Percentiles rank a stretch among this genome's conserved stretches.
These are phyloP conservation scores for Agrocybe pediades DNA, from an alignment of 768 basidiomycete species.

Conservation along the genomic window DNA sequence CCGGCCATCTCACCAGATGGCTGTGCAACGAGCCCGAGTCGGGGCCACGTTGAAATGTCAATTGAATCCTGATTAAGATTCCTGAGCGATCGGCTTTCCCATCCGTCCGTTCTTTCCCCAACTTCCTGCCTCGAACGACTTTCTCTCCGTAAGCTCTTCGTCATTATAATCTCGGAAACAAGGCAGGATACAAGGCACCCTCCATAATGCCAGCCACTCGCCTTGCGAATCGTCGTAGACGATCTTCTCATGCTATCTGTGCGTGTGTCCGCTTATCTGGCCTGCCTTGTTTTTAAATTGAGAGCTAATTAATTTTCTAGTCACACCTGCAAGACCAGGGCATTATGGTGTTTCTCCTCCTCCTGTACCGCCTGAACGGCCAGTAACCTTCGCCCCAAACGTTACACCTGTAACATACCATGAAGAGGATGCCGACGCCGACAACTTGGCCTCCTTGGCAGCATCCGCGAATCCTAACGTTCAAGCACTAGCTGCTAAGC, in stretches of 20 bases:
- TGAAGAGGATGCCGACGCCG: constrained; percentile 19
- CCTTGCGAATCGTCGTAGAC: constrained; percentile 9
- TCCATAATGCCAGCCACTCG: constrained; percentile 11
- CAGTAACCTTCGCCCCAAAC: constrained; percentile 30
- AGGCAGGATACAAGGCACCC: not conserved
- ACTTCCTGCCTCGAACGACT: not conserved
- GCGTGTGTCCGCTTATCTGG: not conserved
- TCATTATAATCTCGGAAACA: not conserved
- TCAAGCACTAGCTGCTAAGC: constrained; percentile 5
- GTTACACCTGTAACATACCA: constrained; percentile 28
- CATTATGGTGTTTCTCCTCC: constrained; percentile 22
- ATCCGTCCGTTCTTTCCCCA: too few relatives aligned
- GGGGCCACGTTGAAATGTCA: too few relatives aligned
- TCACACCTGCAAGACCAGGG: constrained; percentile 29
- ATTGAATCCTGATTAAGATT: too few relatives aligned
- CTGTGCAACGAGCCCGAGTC: too few relatives aligned
- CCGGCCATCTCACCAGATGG: too few relatives aligned
- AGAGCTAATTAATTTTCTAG: not conserved
- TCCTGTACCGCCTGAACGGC: constrained; percentile 7
- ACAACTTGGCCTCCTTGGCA: constrained; percentile 1
- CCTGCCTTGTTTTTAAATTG: not conserved
- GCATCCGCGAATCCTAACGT: not conserved
- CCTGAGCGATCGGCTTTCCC: too few relatives aligned
- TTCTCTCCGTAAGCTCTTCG: not conserved
- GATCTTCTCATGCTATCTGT: constrained; percentile 16